phyloP scores from a whole-genome alignment of 148 eudicot genomes.

The Rhododendron vialii region DNA sequence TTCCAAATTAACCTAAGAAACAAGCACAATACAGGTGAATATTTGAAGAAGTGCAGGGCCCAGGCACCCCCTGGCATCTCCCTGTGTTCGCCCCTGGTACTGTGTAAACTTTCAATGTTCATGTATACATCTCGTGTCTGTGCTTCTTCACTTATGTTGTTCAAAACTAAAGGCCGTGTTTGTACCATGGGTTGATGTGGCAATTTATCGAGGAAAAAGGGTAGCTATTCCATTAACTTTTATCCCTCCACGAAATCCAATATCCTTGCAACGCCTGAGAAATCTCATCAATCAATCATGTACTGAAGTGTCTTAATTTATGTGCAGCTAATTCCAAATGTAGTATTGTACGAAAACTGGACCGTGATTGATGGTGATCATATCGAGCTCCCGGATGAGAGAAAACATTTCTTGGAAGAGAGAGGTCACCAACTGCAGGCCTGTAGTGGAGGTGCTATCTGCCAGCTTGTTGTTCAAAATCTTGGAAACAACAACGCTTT shows the following conservation, averaged over 20 bases:
- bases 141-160: background rate
- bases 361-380: conserved; percentile 82
- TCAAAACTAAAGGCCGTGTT: background rate
- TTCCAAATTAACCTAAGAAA: no score
- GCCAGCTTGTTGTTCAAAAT: conserved; percentile 75
- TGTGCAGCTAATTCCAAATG: conserved; percentile 73
- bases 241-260: background rate
- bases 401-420: conserved; percentile 49
- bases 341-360: conserved; percentile 73
- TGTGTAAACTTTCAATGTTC: background rate
- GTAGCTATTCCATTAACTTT: background rate
- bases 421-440: conserved; percentile 65
- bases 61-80: no score
- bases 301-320: background rate
- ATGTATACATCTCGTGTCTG: background rate
- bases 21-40: no score
- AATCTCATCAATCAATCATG: background rate
- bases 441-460: conserved; percentile 47
- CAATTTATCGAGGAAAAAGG: background rate
- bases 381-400: conserved; percentile 57
- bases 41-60: no score
- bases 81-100: background rate
- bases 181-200: background rate
- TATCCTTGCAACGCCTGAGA: background rate
- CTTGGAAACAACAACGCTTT: conserved; percentile 24